Evolutionary conservation across 176 grass and related monocot genomes (phyloP), one percentile per base, ranked within the genome.

Genomic region (Luzula sylvatica): DNA sequence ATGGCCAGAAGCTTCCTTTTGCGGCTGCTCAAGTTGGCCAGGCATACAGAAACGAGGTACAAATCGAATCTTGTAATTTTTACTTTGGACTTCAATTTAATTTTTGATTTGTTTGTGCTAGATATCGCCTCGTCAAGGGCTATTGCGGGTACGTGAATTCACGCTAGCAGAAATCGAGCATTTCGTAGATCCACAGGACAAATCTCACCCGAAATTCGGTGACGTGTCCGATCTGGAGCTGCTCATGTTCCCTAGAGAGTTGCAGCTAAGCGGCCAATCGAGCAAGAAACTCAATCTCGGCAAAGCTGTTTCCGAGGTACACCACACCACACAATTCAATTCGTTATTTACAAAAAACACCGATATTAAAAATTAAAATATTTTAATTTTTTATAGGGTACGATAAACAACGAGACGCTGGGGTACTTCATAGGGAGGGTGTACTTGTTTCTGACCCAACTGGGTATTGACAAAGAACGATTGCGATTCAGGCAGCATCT

Each of bases 51-150:
- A 95, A 95, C 44, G 89, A 95, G 88, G 88, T 57, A 69, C 71
- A 50, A 46, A 47, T 23, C 38, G 26, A 44, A 23, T 25, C 24
- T 38, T 42, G 11, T 60, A 15, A 59, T 26, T 17, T 39, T 11
- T 15, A 42, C 23, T 53, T 29, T 62, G 55, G 18, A 53, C 14
- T 35, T 29, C 11, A 22, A 25, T 70, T 20, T 64, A 24, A 1
- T 30, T 50, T 72, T 51, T 50, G 20, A 41, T 5, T 21, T 67
- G 17, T 13, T 77, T 55, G 23, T 80, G 15, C 71, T 19, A 87
- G 89, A 95, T 95, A 63, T 95, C 83, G 29, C 89, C 88, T 8
- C 83, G 89, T 38, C 89, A 88, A 87, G 89, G 89, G 26, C 89
- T 95, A 75, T 43, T 95, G 32, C 75, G 89, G 74, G 89, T 88